A percentile compares a stretch with the other conserved stretches of the same genome.
Conservation (phyloP, 2,329 filamentous ascomycete species). For the Sclerotinia spermophila region DNA sequence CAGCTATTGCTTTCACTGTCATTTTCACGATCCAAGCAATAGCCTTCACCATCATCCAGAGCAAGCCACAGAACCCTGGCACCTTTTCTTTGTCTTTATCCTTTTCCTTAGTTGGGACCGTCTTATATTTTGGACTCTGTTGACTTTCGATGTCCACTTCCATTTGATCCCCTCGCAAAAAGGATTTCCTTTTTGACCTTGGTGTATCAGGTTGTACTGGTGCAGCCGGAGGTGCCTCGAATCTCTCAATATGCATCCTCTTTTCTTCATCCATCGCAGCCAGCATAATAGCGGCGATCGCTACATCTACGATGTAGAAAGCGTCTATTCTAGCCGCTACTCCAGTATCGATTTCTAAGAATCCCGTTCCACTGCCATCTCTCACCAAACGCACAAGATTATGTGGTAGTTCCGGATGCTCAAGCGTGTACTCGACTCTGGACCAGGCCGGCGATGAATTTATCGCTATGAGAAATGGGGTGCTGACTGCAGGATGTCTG, state of each 20-base stretch:
- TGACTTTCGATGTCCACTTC: slow-evolving; percentile 64
- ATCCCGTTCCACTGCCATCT: slow-evolving; percentile 57
- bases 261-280: slow-evolving; percentile 56
- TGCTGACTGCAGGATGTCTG: slow-evolving; percentile 60
- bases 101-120: slow-evolving; percentile 44
- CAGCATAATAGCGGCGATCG: slow-evolving; percentile 56
- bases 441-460: slow-evolving; percentile 57
- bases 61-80: slow-evolving; percentile 50
- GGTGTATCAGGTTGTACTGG: slow-evolving; percentile 32
- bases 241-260: slow-evolving; percentile 49
- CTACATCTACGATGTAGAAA: slow-evolving; percentile 61
- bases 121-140: slow-evolving; percentile 35
- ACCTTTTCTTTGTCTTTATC: slow-evolving; percentile 40
- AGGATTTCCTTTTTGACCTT: slow-evolving; percentile 24
- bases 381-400: slow-evolving; percentile 59
- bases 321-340: slow-evolving; percentile 57
- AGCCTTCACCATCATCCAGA: slow-evolving; percentile 54
- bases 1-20: slow-evolving; percentile 50
- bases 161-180: slow-evolving; percentile 51
- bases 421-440: slow-evolving; percentile 60
- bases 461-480: slow-evolving; percentile 59
- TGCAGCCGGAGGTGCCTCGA: slow-evolving; percentile 53
- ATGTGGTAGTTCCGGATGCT: slow-evolving; percentile 59
- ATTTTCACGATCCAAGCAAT: slow-evolving; percentile 57
- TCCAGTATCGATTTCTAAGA: slow-evolving; percentile 56